phyloP scores from a whole-genome alignment of 164 flowering plant species.

The Houttuynia cordata region DNA sequence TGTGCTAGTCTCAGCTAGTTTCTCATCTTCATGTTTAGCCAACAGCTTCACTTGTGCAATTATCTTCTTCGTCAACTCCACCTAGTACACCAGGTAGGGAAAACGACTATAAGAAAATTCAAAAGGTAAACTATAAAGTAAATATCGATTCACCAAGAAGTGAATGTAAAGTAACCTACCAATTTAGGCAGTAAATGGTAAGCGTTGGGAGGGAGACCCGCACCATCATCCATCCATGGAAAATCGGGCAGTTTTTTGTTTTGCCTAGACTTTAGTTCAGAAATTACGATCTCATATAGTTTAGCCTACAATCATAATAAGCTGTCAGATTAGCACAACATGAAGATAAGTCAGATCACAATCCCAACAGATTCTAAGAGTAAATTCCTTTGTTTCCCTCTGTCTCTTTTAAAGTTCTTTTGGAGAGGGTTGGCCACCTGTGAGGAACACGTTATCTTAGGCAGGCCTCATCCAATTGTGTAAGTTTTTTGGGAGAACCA shows the following conservation, averaged over 20 bases:
- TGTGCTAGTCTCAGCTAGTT: conserved; percentile 51
- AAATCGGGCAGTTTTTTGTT: conserved; percentile 38
- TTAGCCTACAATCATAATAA: conserved; percentile 43
- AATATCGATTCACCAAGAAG: too few species aligned
- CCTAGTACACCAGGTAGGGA: conserved; percentile 29
- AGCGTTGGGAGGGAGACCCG: conserved; percentile 81
- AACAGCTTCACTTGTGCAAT: conserved; percentile 87
- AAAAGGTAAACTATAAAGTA: neutral
- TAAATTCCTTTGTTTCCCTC: too few species aligned
- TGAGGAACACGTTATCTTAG: too few species aligned
- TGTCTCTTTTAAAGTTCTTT: too few species aligned
- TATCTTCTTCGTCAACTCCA: conserved; percentile 71
- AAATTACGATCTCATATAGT: conserved; percentile 76
- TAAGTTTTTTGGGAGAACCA: neutral
- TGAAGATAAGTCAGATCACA: neutral
- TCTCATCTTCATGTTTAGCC: conserved; percentile 83
- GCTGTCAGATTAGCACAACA: neutral
- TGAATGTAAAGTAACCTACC: conserved; percentile 26
- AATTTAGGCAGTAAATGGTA: conserved; percentile 65
- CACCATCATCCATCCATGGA: conserved; percentile 97
- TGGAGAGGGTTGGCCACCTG: too few species aligned
- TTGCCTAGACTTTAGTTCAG: conserved; percentile 33
- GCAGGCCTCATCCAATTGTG: too few species aligned
- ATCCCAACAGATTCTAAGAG: too few species aligned
- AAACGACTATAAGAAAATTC: neutral